Conservation (phyloP, 345 rosid species). For the Hibiscus trionum region DNA sequence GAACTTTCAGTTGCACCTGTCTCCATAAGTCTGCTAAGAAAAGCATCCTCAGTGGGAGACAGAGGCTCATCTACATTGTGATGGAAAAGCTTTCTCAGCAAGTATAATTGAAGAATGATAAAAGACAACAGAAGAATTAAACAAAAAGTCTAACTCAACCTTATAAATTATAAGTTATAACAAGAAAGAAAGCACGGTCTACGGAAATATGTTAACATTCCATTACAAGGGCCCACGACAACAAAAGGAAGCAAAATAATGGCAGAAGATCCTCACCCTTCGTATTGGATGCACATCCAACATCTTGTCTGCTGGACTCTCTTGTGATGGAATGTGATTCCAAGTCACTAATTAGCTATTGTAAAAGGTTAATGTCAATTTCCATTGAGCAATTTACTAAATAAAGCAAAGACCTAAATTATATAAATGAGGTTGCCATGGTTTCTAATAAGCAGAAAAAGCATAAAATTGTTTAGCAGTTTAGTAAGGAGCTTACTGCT, state of each 20-base stretch:
- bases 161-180: too few relatives aligned
- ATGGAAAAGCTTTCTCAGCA: slow-evolving; percentile 14
- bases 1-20: slow-evolving; percentile 87
- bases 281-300: slow-evolving; percentile 8
- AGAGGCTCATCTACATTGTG: slow-evolving; percentile 41
- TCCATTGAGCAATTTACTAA: neutral
- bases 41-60: slow-evolving; percentile 43
- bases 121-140: neutral
- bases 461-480: neutral
- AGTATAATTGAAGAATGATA: neutral
- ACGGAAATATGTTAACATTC: neutral
- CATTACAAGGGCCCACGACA: neutral
- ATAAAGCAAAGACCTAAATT: slow-evolving; percentile 4
- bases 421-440: neutral
- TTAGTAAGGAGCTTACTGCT: neutral
- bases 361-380: slow-evolving; percentile 23
- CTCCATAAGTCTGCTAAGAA: slow-evolving; percentile 62
- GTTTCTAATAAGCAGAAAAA: neutral
- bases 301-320: slow-evolving; percentile 35
- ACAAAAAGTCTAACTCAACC: too few relatives aligned
- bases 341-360: slow-evolving; percentile 54
- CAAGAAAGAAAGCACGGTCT: neutral
- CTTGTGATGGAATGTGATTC: slow-evolving; percentile 48
- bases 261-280: slow-evolving; percentile 37
- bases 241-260: neutral